Evolutionary conservation across 75 land plant species (phyloP), one percentile per base, ranked within the genome.

Genomic region (Selaginella tamariscina): DNA sequence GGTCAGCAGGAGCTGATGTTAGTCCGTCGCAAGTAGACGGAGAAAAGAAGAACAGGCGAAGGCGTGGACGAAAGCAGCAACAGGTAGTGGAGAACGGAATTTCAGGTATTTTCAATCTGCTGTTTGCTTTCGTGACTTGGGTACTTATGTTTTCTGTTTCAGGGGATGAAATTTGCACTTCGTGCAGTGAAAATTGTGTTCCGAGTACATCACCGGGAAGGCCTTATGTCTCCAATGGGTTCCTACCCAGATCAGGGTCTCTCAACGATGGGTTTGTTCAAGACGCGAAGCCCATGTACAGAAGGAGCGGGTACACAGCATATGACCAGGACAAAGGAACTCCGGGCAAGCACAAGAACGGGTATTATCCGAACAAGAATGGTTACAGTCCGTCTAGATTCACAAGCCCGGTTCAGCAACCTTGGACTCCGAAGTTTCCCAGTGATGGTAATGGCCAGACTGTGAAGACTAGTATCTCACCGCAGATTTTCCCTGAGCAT

Each of bases 31-130:
- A 32, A 0, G 69, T 62, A 15, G 80, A 73, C 49, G 75, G 39
- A 0, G 66, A 70, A n/a, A 81, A 76, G 77, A 72, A 70, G 0
- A 66, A 70, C 60, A 55, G 54, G 77, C 71, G 73, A 65, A 82
- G 70, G 71, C 72, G 75, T 2, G 70, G 82, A 65, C 70, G 65
- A 56, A 44, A 69, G 73, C 15, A 66, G 39, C 65, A 73, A 69
- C 23, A 70, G 75, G 68, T 57, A 5, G 49, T 39, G 5, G 49
- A 39, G 11, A 39, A 39, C 15, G 49, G 49, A 39, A n/a, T n/a
- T n/a, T 39, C 49, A 39, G 49, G 49, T 39, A 39, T 5, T 5
- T 39, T 39, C 15, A 5, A 5, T 15, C 15, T 15, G 49, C 15
- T 39, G 49, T 39, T 39, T 39, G 5, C 49, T 15, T 39, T 39